Evolutionary conservation across 169 alveolate genomes (phyloP).

Genomic region (Perkinsus olseni): DNA sequence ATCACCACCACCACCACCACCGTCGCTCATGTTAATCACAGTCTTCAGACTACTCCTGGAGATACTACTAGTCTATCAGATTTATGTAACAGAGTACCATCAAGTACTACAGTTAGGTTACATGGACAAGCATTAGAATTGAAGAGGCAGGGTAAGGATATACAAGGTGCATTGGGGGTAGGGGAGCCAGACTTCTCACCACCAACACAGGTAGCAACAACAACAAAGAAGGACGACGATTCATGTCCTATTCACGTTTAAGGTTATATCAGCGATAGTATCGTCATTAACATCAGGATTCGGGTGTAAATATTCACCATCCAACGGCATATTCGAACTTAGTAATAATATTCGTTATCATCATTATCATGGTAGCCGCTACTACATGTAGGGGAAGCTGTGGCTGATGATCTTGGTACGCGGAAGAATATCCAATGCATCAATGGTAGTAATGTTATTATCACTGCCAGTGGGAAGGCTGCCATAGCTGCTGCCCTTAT

Average conservation of each 20-base stretch:
- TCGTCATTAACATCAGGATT: not conserved
- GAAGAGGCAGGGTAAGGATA: not conserved
- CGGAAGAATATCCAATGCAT: not conserved
- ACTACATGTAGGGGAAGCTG: not conserved
- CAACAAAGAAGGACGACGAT: not conserved
- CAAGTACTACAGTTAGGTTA: not conserved
- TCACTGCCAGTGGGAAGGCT: not conserved
- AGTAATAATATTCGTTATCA: not conserved
- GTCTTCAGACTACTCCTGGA: too few species aligned
- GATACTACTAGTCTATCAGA: not conserved
- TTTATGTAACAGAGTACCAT: not conserved
- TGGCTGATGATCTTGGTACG: not conserved
- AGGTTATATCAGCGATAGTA: not conserved
- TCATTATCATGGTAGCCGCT: not conserved
- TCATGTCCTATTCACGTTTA: not conserved
- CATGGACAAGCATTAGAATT: not conserved
- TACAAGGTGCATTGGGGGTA: not conserved
- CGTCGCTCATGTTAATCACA: too few species aligned
- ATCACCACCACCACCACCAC: too few species aligned
- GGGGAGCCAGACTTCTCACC: constrained; percentile 13
- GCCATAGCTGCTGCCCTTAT: not conserved
- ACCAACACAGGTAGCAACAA: not conserved
- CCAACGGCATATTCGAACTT: not conserved
- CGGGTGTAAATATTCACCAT: not conserved
- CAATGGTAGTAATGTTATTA: not conserved